Evolutionary conservation across 2,329 filamentous ascomycete genomes (phyloP).

Genomic region (Fusarium buxicola): DNA sequence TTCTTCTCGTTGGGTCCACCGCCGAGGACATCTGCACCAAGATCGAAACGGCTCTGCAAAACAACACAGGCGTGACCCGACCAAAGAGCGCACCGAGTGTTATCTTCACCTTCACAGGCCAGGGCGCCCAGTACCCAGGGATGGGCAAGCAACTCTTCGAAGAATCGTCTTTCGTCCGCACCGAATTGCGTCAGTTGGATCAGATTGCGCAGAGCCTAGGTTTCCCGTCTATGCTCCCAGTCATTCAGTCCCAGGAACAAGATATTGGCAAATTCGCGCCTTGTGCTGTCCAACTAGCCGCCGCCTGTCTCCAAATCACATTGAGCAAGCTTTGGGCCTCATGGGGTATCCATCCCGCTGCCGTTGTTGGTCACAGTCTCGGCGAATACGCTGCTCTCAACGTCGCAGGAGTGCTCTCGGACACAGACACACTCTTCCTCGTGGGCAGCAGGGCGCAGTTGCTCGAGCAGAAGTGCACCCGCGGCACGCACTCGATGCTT

Average conservation of each 20-base stretch:
- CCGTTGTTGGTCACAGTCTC: conserved; percentile 61
- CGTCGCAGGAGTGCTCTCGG: conserved; percentile 71
- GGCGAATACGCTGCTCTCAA: conserved; percentile 59
- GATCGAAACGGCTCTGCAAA: conserved; percentile 16
- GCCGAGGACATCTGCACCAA: conserved; percentile 11
- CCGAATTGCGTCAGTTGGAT: conserved; percentile 50
- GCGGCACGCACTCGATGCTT: conserved; percentile 51
- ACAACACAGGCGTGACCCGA: conserved; percentile 16
- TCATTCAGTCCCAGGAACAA: conserved; percentile 24
- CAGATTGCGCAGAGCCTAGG: conserved; percentile 45
- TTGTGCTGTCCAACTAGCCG: conserved; percentile 52
- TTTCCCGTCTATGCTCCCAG: conserved; percentile 52
- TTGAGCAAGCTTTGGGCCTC: conserved; percentile 55
- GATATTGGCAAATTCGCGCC: conserved; percentile 36
- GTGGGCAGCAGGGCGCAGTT: conserved; percentile 70
- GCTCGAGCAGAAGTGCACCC: conserved; percentile 65
- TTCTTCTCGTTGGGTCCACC: conserved; percentile 42
- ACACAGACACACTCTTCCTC: conserved; percentile 69
- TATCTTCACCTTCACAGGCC: conserved; percentile 59
- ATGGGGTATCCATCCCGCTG: conserved; percentile 55
- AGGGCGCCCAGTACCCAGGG: conserved; percentile 53
- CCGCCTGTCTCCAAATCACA: conserved; percentile 56
- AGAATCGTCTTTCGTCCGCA: conserved; percentile 48
- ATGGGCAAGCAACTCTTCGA: conserved; percentile 52
- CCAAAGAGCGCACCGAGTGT: conserved; percentile 29